phyloP scores from a whole-genome alignment of 805 yeast genomes.

The Hanseniaspora vineae region DNA sequence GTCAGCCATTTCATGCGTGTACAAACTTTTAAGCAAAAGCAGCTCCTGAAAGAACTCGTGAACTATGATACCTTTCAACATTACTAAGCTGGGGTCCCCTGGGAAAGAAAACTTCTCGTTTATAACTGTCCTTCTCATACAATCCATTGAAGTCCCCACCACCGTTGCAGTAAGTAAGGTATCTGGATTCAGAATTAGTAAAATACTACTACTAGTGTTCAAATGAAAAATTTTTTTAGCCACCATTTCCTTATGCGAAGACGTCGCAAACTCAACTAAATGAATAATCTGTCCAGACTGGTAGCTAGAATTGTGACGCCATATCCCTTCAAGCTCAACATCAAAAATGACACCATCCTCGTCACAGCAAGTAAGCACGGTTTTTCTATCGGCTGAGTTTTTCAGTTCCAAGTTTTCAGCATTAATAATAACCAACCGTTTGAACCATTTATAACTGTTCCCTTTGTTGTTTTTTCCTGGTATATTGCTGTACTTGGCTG shows the following conservation, averaged over 20 bases:
- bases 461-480: slow-evolving; percentile 28
- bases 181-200: slow-evolving; percentile 81
- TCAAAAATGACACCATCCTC: slow-evolving; percentile 22
- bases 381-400: slow-evolving; percentile 31
- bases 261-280: slow-evolving; percentile 33
- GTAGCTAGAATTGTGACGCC: slow-evolving; percentile 18
- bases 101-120: slow-evolving; percentile 21
- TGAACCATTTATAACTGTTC: slow-evolving; percentile 20
- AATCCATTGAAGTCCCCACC: slow-evolving; percentile 55
- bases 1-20: slow-evolving; percentile 22
- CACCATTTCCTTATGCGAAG: slow-evolving; percentile 7
- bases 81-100: slow-evolving; percentile 49
- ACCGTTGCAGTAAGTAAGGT: slow-evolving; percentile 67
- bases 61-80: slow-evolving; percentile 70
- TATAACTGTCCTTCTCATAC: slow-evolving; percentile 5
- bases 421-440: slow-evolving; percentile 17
- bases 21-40: slow-evolving; percentile 23
- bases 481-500: slow-evolving; percentile 20
- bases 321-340: slow-evolving; percentile 50
- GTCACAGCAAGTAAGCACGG: slow-evolving; percentile 37
- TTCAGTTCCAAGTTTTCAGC: slow-evolving; percentile 11
- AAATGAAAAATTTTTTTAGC: slow-evolving; percentile 21
- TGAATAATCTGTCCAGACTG: slow-evolving; percentile 47
- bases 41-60: slow-evolving; percentile 56
- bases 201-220: slow-evolving; percentile 40